Evolutionary conservation across 768 basidiomycete species (phyloP), one percentile per base, ranked within the genome.

Genomic region (Phaeotremella skinneri): DNA sequence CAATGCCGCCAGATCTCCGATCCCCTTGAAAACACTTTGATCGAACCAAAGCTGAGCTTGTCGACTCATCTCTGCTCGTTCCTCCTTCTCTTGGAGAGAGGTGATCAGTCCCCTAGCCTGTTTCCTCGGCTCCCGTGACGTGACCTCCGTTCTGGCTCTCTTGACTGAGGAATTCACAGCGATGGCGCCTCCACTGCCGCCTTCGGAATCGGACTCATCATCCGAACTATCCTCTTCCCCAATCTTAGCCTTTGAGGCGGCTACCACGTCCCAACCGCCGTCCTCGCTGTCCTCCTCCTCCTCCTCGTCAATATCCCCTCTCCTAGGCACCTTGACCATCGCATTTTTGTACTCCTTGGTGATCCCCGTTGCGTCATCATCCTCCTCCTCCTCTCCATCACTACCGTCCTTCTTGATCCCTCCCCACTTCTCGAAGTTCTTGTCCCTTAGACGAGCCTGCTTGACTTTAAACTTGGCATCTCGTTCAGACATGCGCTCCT

Each of bases 11-110:
- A 80, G 63, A 29, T 82, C 84, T 5, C 84, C 75, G 1, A 82
- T 72, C 23, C 83, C 87, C 50, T 85, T 82, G 81, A 99, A 99
- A 43, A 96, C 78, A 51, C 88, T 87, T 77, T 96, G 94, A 64
- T 88, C 87, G 79, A 97, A 99, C 96, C 96, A 99, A n/a, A 97
- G 75, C 67, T 87, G 83, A 1, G 91, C 84, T 45, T 85, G 76
- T 23, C 78, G 70, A 49, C 71, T 76, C 72, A 79, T 78, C 53
- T 77, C 75, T 4, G 74, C 73, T 37, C 70, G 31, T 30, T 77
- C 59, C 57, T 73, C 71, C 20, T 68, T 57, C 43, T 75, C 76
- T 20, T 80, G 80, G 31, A 84, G 79, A 30, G 81, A 80, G 2
- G 82, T 80, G 34, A 84, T 72, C 14, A 88, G 78, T 41, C 61